phyloP scores from a whole-genome alignment of 1,139 yeast genomes.

The Ogataea hybrid region DNA sequence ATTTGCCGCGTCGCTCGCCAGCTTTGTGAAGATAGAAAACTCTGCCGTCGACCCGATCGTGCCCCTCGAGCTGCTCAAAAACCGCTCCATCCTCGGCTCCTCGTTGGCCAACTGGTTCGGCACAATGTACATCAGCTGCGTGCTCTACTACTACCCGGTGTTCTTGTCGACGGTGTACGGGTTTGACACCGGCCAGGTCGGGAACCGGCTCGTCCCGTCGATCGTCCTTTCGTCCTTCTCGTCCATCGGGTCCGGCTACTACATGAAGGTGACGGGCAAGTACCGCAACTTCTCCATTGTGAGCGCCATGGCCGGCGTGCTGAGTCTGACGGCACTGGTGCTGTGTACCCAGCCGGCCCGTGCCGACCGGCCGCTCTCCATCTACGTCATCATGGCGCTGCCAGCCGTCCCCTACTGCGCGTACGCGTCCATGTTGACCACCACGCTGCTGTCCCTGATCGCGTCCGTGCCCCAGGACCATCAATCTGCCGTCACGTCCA shows the following conservation, averaged over 20 bases:
- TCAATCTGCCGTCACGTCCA: conserved; percentile 54
- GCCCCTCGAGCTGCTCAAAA: conserved; percentile 35
- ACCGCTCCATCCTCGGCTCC: conserved; percentile 36
- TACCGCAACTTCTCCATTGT: conserved; percentile 31
- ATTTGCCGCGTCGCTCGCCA: conserved; percentile 24
- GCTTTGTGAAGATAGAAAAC: conserved; percentile 32
- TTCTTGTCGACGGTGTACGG: conserved; percentile 34
- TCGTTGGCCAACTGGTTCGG: conserved; percentile 42
- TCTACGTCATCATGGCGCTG: conserved; percentile 37
- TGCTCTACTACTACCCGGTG: conserved; percentile 36
- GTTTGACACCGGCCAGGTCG: conserved; percentile 34
- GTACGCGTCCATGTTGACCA: conserved; percentile 46
- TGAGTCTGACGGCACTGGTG: conserved; percentile 28
- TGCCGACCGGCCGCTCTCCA: conserved; percentile 14
- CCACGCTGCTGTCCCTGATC: conserved; percentile 49
- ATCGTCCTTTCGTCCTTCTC: conserved; percentile 33
- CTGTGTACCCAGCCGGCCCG: conserved; percentile 24
- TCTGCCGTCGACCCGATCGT: conserved; percentile 35
- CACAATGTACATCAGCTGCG: conserved; percentile 35
- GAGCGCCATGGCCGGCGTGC: conserved; percentile 26
- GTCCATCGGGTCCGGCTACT: conserved; percentile 35
- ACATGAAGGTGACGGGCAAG: conserved; percentile 38
- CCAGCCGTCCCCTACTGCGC: conserved; percentile 40
- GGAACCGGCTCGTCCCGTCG: conserved; percentile 39
- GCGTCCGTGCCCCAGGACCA: conserved; percentile 49